These are phyloP conservation scores for Stachybotrys chlorohalonatus DNA, from an alignment of 2,329 filamentous ascomycete species.

Conservation along the genomic window DNA sequence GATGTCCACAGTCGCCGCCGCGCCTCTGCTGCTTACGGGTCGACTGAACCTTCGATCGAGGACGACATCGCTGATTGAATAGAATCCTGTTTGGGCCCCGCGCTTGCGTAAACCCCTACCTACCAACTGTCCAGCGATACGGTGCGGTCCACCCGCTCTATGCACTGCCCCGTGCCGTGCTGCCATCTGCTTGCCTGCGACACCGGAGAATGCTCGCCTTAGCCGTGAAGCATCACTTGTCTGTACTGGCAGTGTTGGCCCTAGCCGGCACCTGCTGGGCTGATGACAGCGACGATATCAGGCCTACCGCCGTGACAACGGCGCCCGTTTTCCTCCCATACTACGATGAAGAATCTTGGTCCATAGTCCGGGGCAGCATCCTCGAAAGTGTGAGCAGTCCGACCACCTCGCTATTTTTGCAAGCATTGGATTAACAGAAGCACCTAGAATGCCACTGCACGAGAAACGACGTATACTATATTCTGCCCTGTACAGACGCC, in stretches of 20 bases:
- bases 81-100: neutral
- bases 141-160: slow-evolving; percentile 1
- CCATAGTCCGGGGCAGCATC: slow-evolving; percentile 34
- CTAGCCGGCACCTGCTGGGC: slow-evolving; percentile 11
- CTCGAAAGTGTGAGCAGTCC: slow-evolving; percentile 26
- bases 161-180: slow-evolving; percentile 1
- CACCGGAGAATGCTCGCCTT: neutral
- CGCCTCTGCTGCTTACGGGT: neutral
- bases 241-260: slow-evolving; percentile 16
- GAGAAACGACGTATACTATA: slow-evolving; percentile 36
- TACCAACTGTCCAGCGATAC: neutral
- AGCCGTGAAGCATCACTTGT: slow-evolving; percentile 2
- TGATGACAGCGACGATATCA: slow-evolving; percentile 5
- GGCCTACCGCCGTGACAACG: slow-evolving; percentile 22
- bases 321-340: slow-evolving; percentile 37
- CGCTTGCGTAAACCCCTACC: neutral
- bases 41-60: neutral
- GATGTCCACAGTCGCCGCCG: neutral
- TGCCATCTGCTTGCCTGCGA: slow-evolving; percentile 1
- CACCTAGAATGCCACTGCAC: slow-evolving; percentile 22
- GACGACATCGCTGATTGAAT: neutral
- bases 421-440: neutral
- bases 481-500: slow-evolving; percentile 35
- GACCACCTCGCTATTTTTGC: neutral
- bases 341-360: slow-evolving; percentile 33